These are phyloP conservation scores for Hanseniaspora guilliermondii DNA, from an alignment of 805 yeast genomes.

Conservation along the genomic window DNA sequence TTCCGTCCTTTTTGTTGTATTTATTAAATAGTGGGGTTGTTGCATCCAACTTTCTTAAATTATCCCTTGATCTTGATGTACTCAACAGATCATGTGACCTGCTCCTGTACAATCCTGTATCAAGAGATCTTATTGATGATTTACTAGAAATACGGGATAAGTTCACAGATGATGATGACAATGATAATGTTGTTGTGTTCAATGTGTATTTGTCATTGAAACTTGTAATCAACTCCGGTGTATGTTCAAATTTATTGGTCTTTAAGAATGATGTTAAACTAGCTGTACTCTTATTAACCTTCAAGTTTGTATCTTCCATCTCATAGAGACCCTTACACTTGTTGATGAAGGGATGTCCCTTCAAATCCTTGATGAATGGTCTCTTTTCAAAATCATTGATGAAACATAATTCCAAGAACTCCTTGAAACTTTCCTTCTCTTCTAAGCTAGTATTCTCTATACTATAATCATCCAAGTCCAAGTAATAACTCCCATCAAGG, in stretches of 20 bases:
- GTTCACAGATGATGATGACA: neutral
- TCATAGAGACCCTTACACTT: constrained; percentile 15
- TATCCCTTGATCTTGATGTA: neutral
- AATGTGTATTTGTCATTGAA: neutral
- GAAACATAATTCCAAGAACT: constrained; percentile 47
- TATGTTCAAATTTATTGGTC: neutral
- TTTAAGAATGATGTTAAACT: neutral
- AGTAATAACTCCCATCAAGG: constrained; percentile 41
- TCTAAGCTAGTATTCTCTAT: constrained; percentile 45
- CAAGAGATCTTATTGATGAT: neutral
- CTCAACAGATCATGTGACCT: constrained; percentile 3
- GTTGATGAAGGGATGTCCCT: constrained; percentile 33
- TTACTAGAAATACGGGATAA: neutral
- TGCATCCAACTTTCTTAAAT: neutral
- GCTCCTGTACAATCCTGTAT: constrained; percentile 8
- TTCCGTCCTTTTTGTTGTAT: neutral
- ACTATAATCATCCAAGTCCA: constrained; percentile 55
- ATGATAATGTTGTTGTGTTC: neutral
- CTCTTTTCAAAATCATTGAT: constrained; percentile 35
- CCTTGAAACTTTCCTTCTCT: constrained; percentile 35
- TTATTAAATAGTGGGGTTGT: neutral
- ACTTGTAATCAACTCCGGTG: neutral
- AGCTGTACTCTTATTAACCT: constrained; percentile 8
- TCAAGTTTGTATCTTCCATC: neutral
- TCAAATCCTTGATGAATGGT: constrained; percentile 34